Conservation (phyloP, 768 basidiomycete species). For the Rhizopogon roseolus region DNA sequence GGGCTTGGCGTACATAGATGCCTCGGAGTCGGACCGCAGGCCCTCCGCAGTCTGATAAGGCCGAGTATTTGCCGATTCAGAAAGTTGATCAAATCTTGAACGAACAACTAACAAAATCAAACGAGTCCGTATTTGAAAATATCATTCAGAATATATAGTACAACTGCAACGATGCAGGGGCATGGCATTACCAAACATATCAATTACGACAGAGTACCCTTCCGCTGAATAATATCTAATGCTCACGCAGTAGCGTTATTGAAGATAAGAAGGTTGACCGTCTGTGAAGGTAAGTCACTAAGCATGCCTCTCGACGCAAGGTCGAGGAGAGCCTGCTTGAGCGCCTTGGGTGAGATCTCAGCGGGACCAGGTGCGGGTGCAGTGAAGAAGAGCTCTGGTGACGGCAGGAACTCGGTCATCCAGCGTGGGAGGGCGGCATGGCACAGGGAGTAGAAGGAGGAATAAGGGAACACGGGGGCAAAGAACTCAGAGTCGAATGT, state of each 20-base stretch:
- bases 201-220: slow-evolving; percentile 2
- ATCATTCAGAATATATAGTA: slow-evolving; percentile 1
- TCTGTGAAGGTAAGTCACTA: slow-evolving; percentile 38
- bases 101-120: too few species aligned
- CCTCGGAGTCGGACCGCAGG: too few species aligned
- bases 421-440: slow-evolving; percentile 55
- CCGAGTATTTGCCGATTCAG: too few species aligned
- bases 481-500: slow-evolving; percentile 32
- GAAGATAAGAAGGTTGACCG: slow-evolving; percentile 72
- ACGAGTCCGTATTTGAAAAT: not conserved
- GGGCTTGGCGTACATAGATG: too few species aligned
- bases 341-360: slow-evolving; percentile 57
- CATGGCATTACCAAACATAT: not conserved
- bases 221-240: not conserved
- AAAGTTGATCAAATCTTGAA: too few species aligned
- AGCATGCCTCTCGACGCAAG: slow-evolving; percentile 55
- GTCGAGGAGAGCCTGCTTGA: slow-evolving; percentile 70
- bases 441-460: slow-evolving; percentile 48
- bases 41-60: too few species aligned
- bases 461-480: slow-evolving; percentile 31
- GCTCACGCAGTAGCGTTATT: slow-evolving; percentile 62
- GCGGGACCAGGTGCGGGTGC: slow-evolving; percentile 40
- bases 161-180: not conserved
- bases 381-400: slow-evolving; percentile 39
- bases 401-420: slow-evolving; percentile 53